Evolutionary conservation across 2,329 filamentous ascomycete genomes (phyloP).

Genomic region (Knufia petricola): DNA sequence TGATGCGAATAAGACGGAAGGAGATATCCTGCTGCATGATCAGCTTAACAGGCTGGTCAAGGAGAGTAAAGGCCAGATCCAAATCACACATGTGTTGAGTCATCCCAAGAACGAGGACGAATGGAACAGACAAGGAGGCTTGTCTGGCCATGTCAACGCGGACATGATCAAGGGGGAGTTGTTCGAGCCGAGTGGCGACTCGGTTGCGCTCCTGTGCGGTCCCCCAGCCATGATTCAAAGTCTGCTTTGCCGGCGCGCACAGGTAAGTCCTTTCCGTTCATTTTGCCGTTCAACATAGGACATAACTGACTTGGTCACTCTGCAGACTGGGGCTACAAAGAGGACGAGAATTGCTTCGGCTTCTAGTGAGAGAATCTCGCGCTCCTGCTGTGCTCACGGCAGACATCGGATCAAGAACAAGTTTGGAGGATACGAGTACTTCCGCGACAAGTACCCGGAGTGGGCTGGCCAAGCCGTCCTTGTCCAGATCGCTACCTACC

Average conservation of each 20-base stretch:
- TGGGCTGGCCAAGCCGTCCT: constrained; percentile 81
- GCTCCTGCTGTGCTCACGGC: too few species aligned
- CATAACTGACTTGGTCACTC: neutral
- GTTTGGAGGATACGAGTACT: constrained; percentile 81
- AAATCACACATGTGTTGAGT: constrained; percentile 41
- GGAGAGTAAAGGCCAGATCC: constrained; percentile 31
- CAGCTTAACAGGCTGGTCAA: constrained; percentile 35
- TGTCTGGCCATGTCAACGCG: constrained; percentile 36
- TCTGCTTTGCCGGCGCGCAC: constrained; percentile 41
- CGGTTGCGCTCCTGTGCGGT: constrained; percentile 41
- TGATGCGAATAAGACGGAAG: constrained; percentile 35
- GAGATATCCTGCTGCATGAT: constrained; percentile 31
- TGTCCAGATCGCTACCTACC: constrained; percentile 87
- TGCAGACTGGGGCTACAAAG: constrained; percentile 35
- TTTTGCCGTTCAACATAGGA: neutral
- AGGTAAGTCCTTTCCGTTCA: constrained; percentile 2
- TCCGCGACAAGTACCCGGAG: constrained; percentile 85
- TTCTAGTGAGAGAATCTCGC: too few species aligned
- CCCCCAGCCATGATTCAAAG: constrained; percentile 45
- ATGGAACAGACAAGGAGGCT: constrained; percentile 33
- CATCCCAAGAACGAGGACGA: constrained; percentile 29
- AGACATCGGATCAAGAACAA: constrained; percentile 91
- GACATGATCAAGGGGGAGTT: constrained; percentile 33
- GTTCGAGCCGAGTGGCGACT: constrained; percentile 35
- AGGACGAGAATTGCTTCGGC: constrained; percentile 39